Conservation (phyloP, 1,284 basidiomycete genomes). For the Sphagnurus paluster region DNA sequence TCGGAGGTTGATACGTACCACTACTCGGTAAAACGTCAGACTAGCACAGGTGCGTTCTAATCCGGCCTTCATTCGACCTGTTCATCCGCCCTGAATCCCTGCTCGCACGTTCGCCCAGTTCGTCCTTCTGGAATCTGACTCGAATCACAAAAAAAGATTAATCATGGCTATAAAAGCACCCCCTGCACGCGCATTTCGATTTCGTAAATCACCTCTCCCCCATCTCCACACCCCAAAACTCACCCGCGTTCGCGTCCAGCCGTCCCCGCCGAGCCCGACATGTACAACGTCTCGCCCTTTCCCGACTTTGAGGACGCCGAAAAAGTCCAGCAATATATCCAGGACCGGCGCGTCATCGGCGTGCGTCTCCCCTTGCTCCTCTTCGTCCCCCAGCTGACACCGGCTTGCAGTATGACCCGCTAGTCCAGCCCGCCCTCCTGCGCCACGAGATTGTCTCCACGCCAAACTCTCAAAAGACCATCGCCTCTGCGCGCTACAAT, state of each 20-base stretch:
- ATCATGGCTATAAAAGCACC: too few relatives aligned
- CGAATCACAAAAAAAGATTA: too few relatives aligned
- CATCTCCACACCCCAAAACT: slow-evolving; percentile 19
- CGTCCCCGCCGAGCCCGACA: slow-evolving; percentile 38
- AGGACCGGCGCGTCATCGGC: slow-evolving; percentile 75
- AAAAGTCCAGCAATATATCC: slow-evolving; percentile 68
- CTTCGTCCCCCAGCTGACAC: slow-evolving; percentile 7
- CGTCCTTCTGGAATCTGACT: slow-evolving; percentile 18
- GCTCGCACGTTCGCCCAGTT: too few relatives aligned
- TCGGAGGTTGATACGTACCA: too few relatives aligned
- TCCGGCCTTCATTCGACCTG: too few relatives aligned
- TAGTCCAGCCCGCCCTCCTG: slow-evolving; percentile 88
- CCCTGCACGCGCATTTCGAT: slow-evolving; percentile 39
- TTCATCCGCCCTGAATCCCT: too few relatives aligned
- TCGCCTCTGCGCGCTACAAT: slow-evolving; percentile 77
- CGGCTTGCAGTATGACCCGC: slow-evolving; percentile 78
- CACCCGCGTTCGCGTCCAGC: slow-evolving; percentile 28
- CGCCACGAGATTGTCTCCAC: slow-evolving; percentile 79
- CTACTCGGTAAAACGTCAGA: too few relatives aligned
- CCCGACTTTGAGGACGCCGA: slow-evolving; percentile 61
- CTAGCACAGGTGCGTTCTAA: too few relatives aligned
- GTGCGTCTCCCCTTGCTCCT: slow-evolving; percentile 41
- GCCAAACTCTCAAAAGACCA: slow-evolving; percentile 60
- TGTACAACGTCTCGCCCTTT: slow-evolving; percentile 57
- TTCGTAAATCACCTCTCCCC: slow-evolving; percentile 31